Base-by-base conservation (phyloP, 2,329 filamentous ascomycete genomes). In the Venturiaceae sp. region DNA sequence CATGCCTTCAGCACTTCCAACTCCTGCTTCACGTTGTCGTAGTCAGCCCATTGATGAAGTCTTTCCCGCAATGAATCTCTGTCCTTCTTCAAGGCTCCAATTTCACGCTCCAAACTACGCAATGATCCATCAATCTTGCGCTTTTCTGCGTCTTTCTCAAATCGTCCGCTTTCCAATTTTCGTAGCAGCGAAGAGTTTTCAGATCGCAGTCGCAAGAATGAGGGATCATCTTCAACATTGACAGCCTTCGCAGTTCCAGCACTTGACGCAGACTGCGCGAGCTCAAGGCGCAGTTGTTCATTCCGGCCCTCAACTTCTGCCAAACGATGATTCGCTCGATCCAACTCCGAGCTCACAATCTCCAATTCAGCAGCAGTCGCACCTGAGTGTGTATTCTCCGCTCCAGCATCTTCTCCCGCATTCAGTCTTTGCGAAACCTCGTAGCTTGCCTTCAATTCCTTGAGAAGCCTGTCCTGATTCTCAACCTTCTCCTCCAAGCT, bases 11-110 rank as follows among this genome's bases (percentile, higher is more conserved):
- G 82, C 61, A 97, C 92, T 67, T 97, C 92, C 3, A 99, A 80
- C 72, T 99, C 95, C 63, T 95, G 89, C 74, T 94, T 96, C 53
- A 99, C 84, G 60, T 97, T 92, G 34, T 97, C 92, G 69, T 99
- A 99, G 70, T 99, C 94, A 64, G 84, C 84, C 84, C 90, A 95
- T 69, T 88, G 95, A 62, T 90, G 85, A 3, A 97, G 82, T 74
- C 94, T 96, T 37, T 80, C 77, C 67, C 87, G 89, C 58, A 97
- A 77, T 28, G 80, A 78, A 61, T 96, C 91, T 63, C 89, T 86
- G 69, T 97, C 94, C 33, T 88, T 83, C 66, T 86, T 86, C 19
- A 95, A 75, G 60, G 87, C 82, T 8, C 81, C 79, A 58, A 87
- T 82, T 67, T 95, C 88, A 62, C 92, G 81, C 72, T 96, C 92